Conservation (phyloP, 179 eudicot genomes). For the Drosera spatulata region DNA sequence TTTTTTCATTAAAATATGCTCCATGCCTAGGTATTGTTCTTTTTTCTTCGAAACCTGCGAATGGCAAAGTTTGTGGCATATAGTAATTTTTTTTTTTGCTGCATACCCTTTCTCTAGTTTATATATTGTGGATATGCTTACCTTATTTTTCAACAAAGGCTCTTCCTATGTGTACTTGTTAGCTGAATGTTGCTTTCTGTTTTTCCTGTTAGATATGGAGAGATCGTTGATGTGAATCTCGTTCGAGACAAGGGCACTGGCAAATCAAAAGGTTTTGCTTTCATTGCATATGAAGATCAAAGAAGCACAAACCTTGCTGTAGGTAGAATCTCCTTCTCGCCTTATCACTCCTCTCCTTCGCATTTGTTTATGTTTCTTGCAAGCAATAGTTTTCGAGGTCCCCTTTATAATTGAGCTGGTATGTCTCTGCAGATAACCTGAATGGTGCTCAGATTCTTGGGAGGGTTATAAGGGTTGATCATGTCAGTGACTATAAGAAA, state of each 20-base stretch:
- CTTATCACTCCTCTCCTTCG: not conserved
- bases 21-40: no score
- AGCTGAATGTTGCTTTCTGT: no score
- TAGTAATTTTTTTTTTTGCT: no score
- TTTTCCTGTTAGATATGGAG: conserved; percentile 55
- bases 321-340: conserved; percentile 34
- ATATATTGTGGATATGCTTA: no score
- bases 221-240: conserved; percentile 88
- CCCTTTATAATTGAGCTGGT: no score
- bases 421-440: conserved; percentile 49
- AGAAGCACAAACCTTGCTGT: conserved; percentile 94
- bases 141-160: no score
- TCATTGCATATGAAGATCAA: conserved; percentile 91
- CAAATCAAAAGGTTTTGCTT: conserved; percentile 88
- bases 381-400: not conserved
- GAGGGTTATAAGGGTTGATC: conserved; percentile 82
- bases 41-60: no score
- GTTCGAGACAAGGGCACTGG: conserved; percentile 84
- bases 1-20: no score
- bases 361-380: not conserved
- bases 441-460: conserved; percentile 84
- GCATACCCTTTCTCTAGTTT: no score
- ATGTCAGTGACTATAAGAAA: conserved; percentile 74
- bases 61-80: no score
- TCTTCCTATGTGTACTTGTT: no score